A percentile compares a stretch with the other conserved stretches of the same genome.
These are phyloP conservation scores for Aurifilum marmelostoma DNA, from an alignment of 2,329 filamentous ascomycete species.

Conservation along the genomic window DNA sequence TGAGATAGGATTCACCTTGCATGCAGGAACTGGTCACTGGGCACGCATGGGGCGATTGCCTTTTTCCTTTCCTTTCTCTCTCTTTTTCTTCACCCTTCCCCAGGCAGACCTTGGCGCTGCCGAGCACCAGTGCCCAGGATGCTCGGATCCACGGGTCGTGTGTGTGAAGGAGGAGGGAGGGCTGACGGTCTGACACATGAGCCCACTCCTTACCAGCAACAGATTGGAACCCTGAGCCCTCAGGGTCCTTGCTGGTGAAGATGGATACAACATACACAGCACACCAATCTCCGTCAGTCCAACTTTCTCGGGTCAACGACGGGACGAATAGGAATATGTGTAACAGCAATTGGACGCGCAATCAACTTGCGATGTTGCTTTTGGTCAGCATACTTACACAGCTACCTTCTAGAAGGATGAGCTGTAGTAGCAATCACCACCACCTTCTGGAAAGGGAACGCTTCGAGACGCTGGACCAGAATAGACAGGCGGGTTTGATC, in stretches of 20 bases:
- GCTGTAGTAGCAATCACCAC: not conserved
- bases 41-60: not conserved
- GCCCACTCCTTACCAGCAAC: not conserved
- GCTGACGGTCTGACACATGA: slow-evolving; percentile 1
- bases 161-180: not conserved
- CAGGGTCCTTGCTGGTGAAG: not conserved
- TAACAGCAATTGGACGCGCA: not conserved
- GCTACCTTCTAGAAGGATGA: slow-evolving; percentile 1
- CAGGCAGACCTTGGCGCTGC: not conserved
- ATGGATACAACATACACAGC: not conserved
- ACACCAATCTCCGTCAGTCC: not conserved
- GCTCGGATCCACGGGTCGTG: slow-evolving; percentile 2
- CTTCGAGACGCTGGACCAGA: slow-evolving; percentile 1
- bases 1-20: slow-evolving; percentile 9
- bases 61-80: no score
- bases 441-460: slow-evolving; percentile 4
- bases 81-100: no score
- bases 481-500: slow-evolving; percentile 3
- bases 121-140: not conserved
- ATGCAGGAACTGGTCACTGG: slow-evolving; percentile 9
- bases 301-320: not conserved
- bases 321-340: not conserved
- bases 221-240: not conserved
- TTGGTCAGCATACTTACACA: not conserved
- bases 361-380: not conserved